phyloP scores from a whole-genome alignment of 106 monocot genomes.

The Dendrobium officinale region DNA sequence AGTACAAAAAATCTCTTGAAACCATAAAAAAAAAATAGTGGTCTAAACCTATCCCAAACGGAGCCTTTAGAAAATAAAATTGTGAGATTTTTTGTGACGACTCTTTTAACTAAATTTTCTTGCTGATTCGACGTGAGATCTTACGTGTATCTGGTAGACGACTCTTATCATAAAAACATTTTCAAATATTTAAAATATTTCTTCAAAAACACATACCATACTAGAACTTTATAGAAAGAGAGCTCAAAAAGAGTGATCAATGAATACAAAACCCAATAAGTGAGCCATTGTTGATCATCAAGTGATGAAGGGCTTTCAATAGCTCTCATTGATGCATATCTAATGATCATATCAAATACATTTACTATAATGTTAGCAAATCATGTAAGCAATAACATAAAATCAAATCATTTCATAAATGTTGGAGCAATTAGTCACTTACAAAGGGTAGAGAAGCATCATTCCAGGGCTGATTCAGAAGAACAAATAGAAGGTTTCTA shows the following conservation, averaged over 20 bases:
- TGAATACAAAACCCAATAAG: slow-evolving; percentile 94
- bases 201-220: slow-evolving; percentile 35
- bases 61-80: no score
- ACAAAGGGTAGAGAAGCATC: slow-evolving; percentile 88
- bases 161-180: background rate
- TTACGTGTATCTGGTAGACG: background rate
- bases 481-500: background rate
- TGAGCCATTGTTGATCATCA: slow-evolving; percentile 99
- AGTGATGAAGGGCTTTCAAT: slow-evolving; percentile 81
- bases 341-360: slow-evolving; percentile 1
- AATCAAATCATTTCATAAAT: background rate
- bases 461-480: slow-evolving; percentile 53
- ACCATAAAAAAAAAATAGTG: no score
- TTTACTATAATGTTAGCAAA: background rate
- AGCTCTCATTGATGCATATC: slow-evolving; percentile 87
- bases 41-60: no score
- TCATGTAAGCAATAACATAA: background rate
- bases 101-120: no score
- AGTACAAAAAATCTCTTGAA: no score
- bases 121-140: background rate
- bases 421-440: slow-evolving; percentile 22
- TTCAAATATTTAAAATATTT: background rate
- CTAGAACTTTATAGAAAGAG: slow-evolving; percentile 58
- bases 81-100: no score
- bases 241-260: slow-evolving; percentile 86